Conservation (phyloP, 2,329 filamentous ascomycete genomes). For the Hypoxylon sp. region DNA sequence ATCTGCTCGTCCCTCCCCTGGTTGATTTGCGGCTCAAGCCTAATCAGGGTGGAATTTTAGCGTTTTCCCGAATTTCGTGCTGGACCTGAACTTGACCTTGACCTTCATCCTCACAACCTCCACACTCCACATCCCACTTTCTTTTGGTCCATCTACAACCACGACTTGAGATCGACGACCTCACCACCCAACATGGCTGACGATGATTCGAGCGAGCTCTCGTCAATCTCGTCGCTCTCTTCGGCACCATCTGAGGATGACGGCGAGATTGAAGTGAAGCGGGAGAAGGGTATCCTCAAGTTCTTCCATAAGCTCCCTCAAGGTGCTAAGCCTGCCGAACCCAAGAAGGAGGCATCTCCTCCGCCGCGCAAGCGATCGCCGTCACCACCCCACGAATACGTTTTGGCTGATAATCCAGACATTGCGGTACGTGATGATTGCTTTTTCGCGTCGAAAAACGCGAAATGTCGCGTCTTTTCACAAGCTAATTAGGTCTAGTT, state of each 20-base stretch:
- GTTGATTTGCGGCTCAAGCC: constrained; percentile 53
- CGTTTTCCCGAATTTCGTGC: constrained; percentile 53
- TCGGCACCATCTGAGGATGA: constrained; percentile 68
- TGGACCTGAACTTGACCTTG: constrained; percentile 39
- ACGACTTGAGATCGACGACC: constrained; percentile 19
- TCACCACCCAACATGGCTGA: constrained; percentile 65
- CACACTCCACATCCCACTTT: constrained; percentile 41
- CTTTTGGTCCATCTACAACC: constrained; percentile 25
- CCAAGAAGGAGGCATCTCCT: constrained; percentile 72
- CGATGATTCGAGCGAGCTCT: constrained; percentile 75
- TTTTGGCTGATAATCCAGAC: constrained; percentile 89
- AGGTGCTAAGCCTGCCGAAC: constrained; percentile 56
- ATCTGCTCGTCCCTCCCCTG: constrained; percentile 48
- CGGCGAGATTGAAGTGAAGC: constrained; percentile 64
- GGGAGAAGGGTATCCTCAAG: constrained; percentile 74
- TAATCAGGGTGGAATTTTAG: constrained; percentile 53
- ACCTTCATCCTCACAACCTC: constrained; percentile 47
- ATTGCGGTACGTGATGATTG: constrained; percentile 81
- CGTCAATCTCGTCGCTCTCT: constrained; percentile 68
- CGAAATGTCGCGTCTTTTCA: constrained; percentile 66
- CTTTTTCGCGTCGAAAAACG: constrained; percentile 64
- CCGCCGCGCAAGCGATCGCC: constrained; percentile 83
- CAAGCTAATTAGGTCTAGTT: constrained; percentile 73
- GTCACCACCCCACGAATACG: constrained; percentile 91
- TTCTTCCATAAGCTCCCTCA: constrained; percentile 74